phyloP scores from a whole-genome alignment of 768 basidiomycete genomes.

The Tylopilus sp. region DNA sequence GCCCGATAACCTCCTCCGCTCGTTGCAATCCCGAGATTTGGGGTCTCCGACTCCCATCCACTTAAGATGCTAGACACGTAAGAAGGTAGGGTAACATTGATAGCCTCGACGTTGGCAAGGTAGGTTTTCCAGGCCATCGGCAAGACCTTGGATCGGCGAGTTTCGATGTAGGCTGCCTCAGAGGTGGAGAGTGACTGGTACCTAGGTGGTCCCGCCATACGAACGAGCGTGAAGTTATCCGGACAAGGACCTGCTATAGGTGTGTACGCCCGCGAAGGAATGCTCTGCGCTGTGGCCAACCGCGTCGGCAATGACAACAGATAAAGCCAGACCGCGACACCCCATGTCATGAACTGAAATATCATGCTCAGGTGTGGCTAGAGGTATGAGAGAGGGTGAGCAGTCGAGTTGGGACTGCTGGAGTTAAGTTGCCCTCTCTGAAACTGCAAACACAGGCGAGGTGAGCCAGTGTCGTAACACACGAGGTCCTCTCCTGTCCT shows the following conservation, averaged over 20 bases:
- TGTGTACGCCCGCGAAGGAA: slow-evolving; percentile 24
- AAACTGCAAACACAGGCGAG: no score
- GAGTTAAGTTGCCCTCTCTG: no score
- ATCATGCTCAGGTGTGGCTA: background rate
- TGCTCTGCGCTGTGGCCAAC: slow-evolving; percentile 15
- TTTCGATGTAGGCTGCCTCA: slow-evolving; percentile 36
- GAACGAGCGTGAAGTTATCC: slow-evolving; percentile 25
- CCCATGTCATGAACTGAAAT: background rate
- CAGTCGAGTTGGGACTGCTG: no score
- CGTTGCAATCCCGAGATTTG: slow-evolving; percentile 47
- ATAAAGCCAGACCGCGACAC: slow-evolving; percentile 4
- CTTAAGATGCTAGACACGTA: slow-evolving; percentile 35
- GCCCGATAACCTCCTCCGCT: slow-evolving; percentile 60
- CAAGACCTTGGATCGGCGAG: slow-evolving; percentile 32
- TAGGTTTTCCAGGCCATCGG: slow-evolving; percentile 40
- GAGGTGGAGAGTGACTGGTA: slow-evolving; percentile 33
- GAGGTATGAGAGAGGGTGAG: no score
- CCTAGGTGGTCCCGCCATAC: slow-evolving; percentile 19
- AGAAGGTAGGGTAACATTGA: slow-evolving; percentile 26
- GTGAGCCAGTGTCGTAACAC: no score
- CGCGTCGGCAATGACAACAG: slow-evolving; percentile 6
- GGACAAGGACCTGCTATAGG: slow-evolving; percentile 20
- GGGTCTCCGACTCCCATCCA: slow-evolving; percentile 21
- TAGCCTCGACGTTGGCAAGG: slow-evolving; percentile 35
- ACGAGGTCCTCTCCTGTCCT: no score